Conservation (phyloP, 176 grass and related monocot species). For the Oryza brachyantha region DNA sequence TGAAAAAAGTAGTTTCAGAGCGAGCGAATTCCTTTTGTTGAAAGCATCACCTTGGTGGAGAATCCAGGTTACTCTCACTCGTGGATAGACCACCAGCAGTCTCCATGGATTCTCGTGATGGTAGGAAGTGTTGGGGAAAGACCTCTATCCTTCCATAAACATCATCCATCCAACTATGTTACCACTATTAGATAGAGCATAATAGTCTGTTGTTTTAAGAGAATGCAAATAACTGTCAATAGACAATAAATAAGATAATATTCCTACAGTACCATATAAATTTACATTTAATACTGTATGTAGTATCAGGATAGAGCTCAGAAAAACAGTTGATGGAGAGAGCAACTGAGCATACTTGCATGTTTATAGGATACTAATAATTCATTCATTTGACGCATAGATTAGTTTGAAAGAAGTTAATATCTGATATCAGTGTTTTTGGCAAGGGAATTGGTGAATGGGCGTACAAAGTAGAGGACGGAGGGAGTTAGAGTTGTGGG, state of each 20-base stretch:
- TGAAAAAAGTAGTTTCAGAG: background rate
- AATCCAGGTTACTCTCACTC: constrained; percentile 45
- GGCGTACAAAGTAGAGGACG: background rate
- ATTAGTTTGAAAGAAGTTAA: too few species aligned
- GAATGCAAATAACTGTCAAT: background rate
- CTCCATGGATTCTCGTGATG: constrained; percentile 47
- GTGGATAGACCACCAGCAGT: constrained; percentile 33
- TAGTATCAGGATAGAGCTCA: background rate
- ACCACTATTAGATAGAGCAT: constrained; percentile 29
- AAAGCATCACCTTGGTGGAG: constrained; percentile 57
- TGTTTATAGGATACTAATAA: background rate
- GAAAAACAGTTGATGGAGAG: background rate
- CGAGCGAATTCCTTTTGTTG: background rate
- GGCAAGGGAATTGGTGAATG: background rate
- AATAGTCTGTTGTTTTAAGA: constrained; percentile 40
- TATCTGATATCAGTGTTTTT: background rate
- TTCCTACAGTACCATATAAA: background rate
- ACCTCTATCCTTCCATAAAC: constrained; percentile 75
- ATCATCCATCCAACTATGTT: constrained; percentile 70
- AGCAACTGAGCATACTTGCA: background rate
- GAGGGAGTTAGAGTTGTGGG: too few species aligned
- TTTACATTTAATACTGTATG: background rate
- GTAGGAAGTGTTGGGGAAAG: constrained; percentile 71
- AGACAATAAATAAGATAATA: background rate
- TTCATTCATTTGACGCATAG: too few species aligned